Percentiles rank a stretch among this genome's conserved stretches.
Evolutionary conservation across 768 basidiomycete genomes (phyloP).

Genomic region (Termitomyces sp.): DNA sequence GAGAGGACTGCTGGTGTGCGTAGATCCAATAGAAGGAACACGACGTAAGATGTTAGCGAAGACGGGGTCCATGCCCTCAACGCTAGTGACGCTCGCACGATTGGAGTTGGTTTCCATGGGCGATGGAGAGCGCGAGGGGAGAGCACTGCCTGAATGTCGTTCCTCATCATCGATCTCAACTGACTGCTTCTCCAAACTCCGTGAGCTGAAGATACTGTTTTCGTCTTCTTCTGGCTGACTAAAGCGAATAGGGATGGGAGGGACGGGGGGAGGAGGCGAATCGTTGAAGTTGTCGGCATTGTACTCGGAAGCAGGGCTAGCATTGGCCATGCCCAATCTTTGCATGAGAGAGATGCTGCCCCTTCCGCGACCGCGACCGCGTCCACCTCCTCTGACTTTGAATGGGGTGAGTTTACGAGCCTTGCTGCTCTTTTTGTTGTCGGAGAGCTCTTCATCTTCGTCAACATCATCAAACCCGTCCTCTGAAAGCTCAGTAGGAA

Average conservation of each 20-base stretch:
- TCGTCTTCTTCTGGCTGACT: slow-evolving; percentile 31
- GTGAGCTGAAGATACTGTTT: slow-evolving; percentile 31
- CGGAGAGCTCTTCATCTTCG: slow-evolving; percentile 40
- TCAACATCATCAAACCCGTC: slow-evolving; percentile 30
- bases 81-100: slow-evolving; percentile 65
- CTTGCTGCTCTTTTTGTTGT: slow-evolving; percentile 28
- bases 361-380: slow-evolving; percentile 48
- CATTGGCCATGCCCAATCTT: slow-evolving; percentile 54
- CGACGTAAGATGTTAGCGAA: slow-evolving; percentile 78
- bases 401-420: slow-evolving; percentile 47
- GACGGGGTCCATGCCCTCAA: slow-evolving; percentile 84
- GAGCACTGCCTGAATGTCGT: slow-evolving; percentile 8
- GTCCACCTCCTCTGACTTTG: slow-evolving; percentile 45
- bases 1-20: slow-evolving; percentile 52
- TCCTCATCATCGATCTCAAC: slow-evolving; percentile 20
- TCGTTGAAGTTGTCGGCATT: slow-evolving; percentile 34
- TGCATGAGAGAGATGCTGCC: slow-evolving; percentile 56
- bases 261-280: slow-evolving; percentile 35
- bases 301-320: slow-evolving; percentile 46
- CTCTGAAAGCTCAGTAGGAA: slow-evolving; percentile 39
- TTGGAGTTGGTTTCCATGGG: slow-evolving; percentile 43
- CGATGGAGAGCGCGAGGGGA: slow-evolving; percentile 31
- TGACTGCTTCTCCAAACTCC: slow-evolving; percentile 16
- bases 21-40: slow-evolving; percentile 39
- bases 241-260: slow-evolving; percentile 34